A percentile compares a stretch with the other conserved stretches of the same genome.
These are phyloP conservation scores for Huntiella omanensis DNA, from an alignment of 2,329 filamentous ascomycete species.

Conservation along the genomic window DNA sequence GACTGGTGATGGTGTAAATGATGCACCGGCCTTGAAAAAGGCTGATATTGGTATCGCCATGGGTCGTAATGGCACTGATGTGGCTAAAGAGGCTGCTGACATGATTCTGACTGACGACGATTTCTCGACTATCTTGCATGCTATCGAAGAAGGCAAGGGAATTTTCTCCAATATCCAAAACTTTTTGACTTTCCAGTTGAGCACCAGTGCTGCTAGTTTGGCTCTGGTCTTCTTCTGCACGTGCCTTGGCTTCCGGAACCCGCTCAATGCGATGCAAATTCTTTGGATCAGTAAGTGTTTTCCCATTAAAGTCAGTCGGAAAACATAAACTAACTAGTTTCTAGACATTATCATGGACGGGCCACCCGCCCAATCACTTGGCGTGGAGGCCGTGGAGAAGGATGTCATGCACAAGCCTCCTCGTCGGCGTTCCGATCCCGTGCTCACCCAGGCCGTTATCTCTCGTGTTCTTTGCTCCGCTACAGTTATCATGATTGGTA, in stretches of 20 bases:
- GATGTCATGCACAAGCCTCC: constrained; percentile 87
- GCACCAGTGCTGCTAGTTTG: constrained; percentile 84
- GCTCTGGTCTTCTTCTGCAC: constrained; percentile 85
- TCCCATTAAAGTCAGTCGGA: neutral
- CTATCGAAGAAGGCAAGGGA: constrained; percentile 96
- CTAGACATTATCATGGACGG: constrained; percentile 99
- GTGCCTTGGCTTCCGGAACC: constrained; percentile 81
- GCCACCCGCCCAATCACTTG: constrained; percentile 87
- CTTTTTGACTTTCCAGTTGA: constrained; percentile 95
- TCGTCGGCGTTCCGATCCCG: constrained; percentile 63
- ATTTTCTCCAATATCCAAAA: constrained; percentile 99
- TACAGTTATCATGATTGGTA: constrained; percentile 78
- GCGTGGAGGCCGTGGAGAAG: constrained; percentile 85
- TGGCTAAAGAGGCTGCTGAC: constrained; percentile 88
- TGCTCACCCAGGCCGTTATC: constrained; percentile 71
- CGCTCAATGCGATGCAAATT: constrained; percentile 98
- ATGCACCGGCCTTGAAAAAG: constrained; percentile 89
- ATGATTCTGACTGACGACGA: constrained; percentile 86
- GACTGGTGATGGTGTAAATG: constrained; percentile 97
- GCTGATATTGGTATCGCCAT: constrained; percentile 97
- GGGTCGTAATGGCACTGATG: constrained; percentile 86
- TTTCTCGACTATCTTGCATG: constrained; percentile 78
- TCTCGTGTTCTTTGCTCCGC: constrained; percentile 75
- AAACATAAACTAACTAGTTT: constrained; percentile 11
- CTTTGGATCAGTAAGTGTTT: constrained; percentile 82